Evolutionary conservation across 768 basidiomycete species (phyloP).

Genomic region (Wakefieldia striispora): DNA sequence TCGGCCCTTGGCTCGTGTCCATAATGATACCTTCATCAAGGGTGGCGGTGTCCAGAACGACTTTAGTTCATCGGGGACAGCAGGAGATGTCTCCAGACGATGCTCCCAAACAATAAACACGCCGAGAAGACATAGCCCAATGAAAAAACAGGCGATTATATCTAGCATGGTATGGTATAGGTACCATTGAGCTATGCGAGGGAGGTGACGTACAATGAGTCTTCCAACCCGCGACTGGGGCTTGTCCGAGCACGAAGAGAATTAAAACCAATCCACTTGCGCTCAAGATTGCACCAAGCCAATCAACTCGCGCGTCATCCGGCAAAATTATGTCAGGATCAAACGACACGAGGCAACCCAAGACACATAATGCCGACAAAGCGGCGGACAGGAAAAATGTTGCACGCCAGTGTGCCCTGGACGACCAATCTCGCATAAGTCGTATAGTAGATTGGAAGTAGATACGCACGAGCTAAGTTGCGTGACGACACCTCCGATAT

Average conservation of each 20-base stretch:
- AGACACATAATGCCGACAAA: slow-evolving; percentile 47
- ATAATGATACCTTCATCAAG: slow-evolving; percentile 61
- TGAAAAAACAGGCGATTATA: slow-evolving; percentile 65
- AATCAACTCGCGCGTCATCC: slow-evolving; percentile 61
- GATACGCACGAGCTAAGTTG: slow-evolving; percentile 43
- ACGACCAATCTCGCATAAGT: no score
- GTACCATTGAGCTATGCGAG: no score
- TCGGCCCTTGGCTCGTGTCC: slow-evolving; percentile 59
- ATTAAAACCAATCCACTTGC: slow-evolving; percentile 68
- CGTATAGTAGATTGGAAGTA: no score
- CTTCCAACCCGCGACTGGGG: slow-evolving; percentile 61
- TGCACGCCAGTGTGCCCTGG: slow-evolving; percentile 60
- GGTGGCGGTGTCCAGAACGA: slow-evolving; percentile 51
- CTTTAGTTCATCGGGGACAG: slow-evolving; percentile 10
- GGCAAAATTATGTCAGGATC: slow-evolving; percentile 49
- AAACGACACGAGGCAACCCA: slow-evolving; percentile 54
- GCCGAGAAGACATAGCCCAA: slow-evolving; percentile 54
- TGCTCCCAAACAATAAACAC: slow-evolving; percentile 67
- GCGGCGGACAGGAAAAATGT: slow-evolving; percentile 60
- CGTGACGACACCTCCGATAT: slow-evolving; percentile 71
- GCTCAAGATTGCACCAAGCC: slow-evolving; percentile 68
- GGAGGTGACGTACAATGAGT: slow-evolving; percentile 58
- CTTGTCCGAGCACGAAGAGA: slow-evolving; percentile 72
- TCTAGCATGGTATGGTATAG: no score
- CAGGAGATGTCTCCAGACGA: slow-evolving; percentile 45